Base-by-base conservation (phyloP, 1,139 yeast genomes). In the Keqinozyma sinolaborantium region DNA sequence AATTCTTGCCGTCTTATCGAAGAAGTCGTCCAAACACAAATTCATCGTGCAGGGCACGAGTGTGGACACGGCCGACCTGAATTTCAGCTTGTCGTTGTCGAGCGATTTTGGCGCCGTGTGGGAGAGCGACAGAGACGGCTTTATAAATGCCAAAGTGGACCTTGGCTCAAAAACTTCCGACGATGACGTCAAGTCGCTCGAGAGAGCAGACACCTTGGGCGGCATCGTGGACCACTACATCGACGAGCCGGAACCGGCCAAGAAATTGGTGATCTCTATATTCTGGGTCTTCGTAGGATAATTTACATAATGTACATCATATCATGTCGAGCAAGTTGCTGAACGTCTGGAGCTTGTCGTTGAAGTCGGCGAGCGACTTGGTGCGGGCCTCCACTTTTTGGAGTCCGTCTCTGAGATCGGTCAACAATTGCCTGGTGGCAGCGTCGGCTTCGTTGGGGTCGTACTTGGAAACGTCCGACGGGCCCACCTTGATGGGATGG, bases 91-190 rank as follows among this genome's bases (percentile, higher is more conserved):
- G 28, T 38, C 37, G 11, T 41, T 63, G 11, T 26, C 34, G 4
- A 42, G 67, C 2, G 50, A 50, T 16, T 53, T 64, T 35, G 65
- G 61, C 6, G 65, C 70, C 1, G 53, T 56, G 2, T 68, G 74
- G 73, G 72, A 67, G 30, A 32, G 48, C 4, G 51, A 49, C 6
- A 60, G 48, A 32, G 73, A 67, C 41, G 73, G 73, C 1, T 62
- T 55, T 33, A 41, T 60, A 6, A 50, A 50, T 4, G 32, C 62
- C 11, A 46, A 49, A 25, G 30, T 51, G 3, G 44, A 35, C 16
- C 9, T 24, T 20, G 15, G n/a, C 14, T 30, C 14, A 27, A 16
- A 19, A 15, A 28, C 3, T 7, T n/a, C 12, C 14, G 15, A 8
- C 7, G 16, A 4, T 16, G 14, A 7, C 26, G 21, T 6, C n/a